These are phyloP conservation scores for Hemileccinum rubropunctum DNA, from an alignment of 768 basidiomycete species.

Conservation along the genomic window DNA sequence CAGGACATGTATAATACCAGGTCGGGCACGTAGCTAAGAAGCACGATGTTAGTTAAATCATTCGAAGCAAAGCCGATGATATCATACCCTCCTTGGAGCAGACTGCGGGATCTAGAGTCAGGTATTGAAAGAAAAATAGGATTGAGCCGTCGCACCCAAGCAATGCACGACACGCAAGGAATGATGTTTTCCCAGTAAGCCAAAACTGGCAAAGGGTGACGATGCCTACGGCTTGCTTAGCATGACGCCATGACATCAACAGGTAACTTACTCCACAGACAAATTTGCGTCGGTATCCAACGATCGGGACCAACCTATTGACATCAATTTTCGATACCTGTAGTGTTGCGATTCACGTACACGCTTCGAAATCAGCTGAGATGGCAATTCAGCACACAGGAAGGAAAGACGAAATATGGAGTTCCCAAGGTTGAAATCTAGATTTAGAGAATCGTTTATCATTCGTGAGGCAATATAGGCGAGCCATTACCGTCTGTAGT, in stretches of 20 bases:
- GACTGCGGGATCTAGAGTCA: conserved; percentile 15
- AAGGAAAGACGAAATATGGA: conserved; percentile 51
- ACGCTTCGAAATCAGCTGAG: conserved; percentile 59
- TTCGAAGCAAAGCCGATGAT: neutral
- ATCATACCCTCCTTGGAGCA: conserved; percentile 47
- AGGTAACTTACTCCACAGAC: conserved; percentile 40
- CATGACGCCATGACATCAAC: neutral
- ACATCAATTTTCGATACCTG: neutral
- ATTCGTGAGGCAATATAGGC: conserved; percentile 1
- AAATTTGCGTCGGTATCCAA: conserved; percentile 62
- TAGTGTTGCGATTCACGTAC: conserved; percentile 27
- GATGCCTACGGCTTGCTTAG: conserved; percentile 24
- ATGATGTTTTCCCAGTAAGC: conserved; percentile 49
- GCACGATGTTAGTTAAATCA: neutral
- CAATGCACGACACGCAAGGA: conserved; percentile 47
- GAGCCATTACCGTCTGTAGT: conserved; percentile 41
- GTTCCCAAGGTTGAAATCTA: conserved; percentile 58
- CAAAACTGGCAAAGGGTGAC: conserved; percentile 54
- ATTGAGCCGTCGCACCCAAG: conserved; percentile 36
- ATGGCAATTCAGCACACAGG: conserved; percentile 56
- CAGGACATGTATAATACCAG: conserved; percentile 61
- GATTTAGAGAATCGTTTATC: neutral
- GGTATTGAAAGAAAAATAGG: neutral
- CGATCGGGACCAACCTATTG: conserved; percentile 56
- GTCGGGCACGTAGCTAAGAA: conserved; percentile 51